Base-by-base conservation (phyloP, 371 early-diverging fungal species). In the Polyrhizophydium stewartii region DNA sequence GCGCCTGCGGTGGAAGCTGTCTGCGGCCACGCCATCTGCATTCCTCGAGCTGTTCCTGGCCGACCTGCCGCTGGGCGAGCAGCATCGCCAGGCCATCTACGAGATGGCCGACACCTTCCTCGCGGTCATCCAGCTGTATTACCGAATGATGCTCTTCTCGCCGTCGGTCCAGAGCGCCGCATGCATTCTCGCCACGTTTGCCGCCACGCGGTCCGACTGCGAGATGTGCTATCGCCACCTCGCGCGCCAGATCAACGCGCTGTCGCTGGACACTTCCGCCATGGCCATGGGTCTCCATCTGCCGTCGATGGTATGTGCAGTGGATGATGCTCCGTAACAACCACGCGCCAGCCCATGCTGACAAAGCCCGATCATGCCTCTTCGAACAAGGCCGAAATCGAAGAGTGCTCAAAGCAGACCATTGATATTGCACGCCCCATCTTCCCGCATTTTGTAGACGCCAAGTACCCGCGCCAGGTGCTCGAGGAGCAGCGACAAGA, bases 211-310 rank as follows among this genome's bases (percentile, higher is more conserved):
- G 33, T 21, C 16, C 22, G 27, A 35, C 49, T 3, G 27, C 56
- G n/a, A 16, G 12, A 13, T 32, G 5, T 65, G 46, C 24, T 38
- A 60, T n/a, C 22, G 19, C 13, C 17, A 27, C 0, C 13, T 65
- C 38, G n/a, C 27, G 21, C 46, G 25, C 16, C 56, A 65, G 37
- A 27, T 60, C 56, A 59, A 73, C 66, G 55, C 64, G 66, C 38
- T 61, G 64, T 61, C 73, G 68, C 35, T 72, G 70, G 71, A 61
- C 58, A 19, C 38, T 71, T 33, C 78, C 69, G 27, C 47, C 25
- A 30, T 65, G 22, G 35, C 60, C 22, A 27, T 55, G 24, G 50
- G 56, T 22, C 40, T 65, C 13, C 45, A 31, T 16, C 22, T 60
- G 1, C 65, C 65, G 6, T 35, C 25, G 10, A 60, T 65, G 65